Percentiles rank a stretch among this genome's conserved stretches.
Evolutionary conservation across 371 early-diverging fungal species (phyloP).

Genomic region (Mycotypha africana): DNA sequence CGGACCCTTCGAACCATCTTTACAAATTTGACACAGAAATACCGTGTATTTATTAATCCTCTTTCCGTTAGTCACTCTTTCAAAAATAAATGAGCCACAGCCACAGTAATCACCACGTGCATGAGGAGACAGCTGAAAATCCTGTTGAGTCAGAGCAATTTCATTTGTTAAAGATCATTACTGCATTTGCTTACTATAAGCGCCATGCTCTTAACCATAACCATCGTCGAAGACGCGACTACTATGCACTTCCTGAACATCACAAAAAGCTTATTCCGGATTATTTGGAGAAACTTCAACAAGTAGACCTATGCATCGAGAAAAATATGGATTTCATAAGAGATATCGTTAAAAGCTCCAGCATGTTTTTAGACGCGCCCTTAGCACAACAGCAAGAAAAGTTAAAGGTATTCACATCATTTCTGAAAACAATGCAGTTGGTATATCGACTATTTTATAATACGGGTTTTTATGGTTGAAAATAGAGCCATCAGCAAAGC

Average conservation of each 20-base stretch:
- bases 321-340: conserved; percentile 40
- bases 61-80: too few relatives aligned
- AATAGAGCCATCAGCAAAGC: conserved; percentile 1
- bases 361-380: conserved; percentile 25
- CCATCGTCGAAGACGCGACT: conserved; percentile 70
- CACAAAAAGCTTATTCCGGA: conserved; percentile 60
- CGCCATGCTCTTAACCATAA: conserved; percentile 58
- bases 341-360: conserved; percentile 37
- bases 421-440: too few relatives aligned
- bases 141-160: conserved; percentile 18
- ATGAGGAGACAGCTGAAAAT: conserved; percentile 6
- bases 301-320: conserved; percentile 40
- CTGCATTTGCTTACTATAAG: conserved; percentile 70
- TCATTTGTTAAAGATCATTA: conserved; percentile 61
- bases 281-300: conserved; percentile 44
- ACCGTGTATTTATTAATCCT: too few relatives aligned
- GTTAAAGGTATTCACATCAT: too few relatives aligned
- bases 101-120: not conserved
- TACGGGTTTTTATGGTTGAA: too few relatives aligned
- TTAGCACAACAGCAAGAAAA: too few relatives aligned
- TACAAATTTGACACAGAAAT: too few relatives aligned
- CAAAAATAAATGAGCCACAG: too few relatives aligned
- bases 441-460: conserved; percentile 1
- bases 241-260: conserved; percentile 51
- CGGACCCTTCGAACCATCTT: too few relatives aligned